These are phyloP conservation scores for Tulasnella sp. DNA, from an alignment of 768 basidiomycete species.

Conservation along the genomic window DNA sequence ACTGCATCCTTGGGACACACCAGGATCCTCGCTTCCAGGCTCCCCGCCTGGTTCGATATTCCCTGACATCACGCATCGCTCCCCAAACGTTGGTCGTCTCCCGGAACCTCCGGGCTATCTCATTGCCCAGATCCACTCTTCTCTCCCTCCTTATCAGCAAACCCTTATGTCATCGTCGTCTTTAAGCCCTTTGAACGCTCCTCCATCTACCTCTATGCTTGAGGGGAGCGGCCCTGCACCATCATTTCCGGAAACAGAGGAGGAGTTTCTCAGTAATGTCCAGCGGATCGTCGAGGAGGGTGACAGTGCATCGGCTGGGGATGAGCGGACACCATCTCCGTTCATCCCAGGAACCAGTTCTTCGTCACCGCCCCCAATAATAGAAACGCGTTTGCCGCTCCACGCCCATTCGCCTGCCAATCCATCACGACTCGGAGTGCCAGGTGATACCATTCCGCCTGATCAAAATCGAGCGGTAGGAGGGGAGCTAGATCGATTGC, in stretches of 20 bases:
- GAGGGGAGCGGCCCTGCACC: not conserved
- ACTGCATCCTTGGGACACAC: not conserved
- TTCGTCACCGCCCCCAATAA: not conserved
- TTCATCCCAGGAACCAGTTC: not conserved
- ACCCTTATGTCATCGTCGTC: not conserved
- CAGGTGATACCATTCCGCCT: not conserved
- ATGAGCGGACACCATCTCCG: conserved; percentile 8
- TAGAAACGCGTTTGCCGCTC: not conserved
- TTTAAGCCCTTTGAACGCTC: not conserved
- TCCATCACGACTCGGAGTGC: not conserved
- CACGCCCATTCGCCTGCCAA: not conserved
- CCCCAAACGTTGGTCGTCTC: not conserved
- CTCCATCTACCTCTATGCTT: not conserved
- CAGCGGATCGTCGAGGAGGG: not conserved
- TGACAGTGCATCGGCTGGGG: not conserved
- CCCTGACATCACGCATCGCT: not conserved
- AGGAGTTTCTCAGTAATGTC: conserved; percentile 9
- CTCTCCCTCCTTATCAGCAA: not conserved
- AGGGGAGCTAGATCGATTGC: not conserved
- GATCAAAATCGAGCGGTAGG: not conserved
- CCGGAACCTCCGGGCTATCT: not conserved
- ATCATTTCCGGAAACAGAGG: conserved; percentile 1
- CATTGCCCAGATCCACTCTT: not conserved
- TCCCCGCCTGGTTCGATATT: not conserved
- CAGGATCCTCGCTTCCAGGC: not conserved